phyloP scores from a whole-genome alignment of 2,329 filamentous ascomycete genomes.

The Rosellinia necatrix region DNA sequence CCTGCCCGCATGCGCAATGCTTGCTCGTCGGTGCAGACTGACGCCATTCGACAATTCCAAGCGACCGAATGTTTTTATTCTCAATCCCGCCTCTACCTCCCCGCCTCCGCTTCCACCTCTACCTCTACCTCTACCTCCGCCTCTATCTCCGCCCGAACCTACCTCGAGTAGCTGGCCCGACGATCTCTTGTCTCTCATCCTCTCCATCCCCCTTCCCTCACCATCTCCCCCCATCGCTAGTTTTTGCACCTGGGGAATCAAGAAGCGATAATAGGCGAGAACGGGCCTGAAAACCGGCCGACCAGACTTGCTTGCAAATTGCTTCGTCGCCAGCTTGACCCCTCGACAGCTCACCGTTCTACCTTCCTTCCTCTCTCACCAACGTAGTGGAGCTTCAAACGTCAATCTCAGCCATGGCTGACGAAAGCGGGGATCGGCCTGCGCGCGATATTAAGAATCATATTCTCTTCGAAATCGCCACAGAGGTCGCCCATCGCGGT shows the following conservation, averaged over 20 bases:
- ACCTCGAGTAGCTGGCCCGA: too few relatives aligned
- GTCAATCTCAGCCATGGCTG: constrained; percentile 47
- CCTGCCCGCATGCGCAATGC: constrained; percentile 7
- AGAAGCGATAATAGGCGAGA: neutral
- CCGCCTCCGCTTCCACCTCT: constrained; percentile 8
- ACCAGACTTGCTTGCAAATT: too few relatives aligned
- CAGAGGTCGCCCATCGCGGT: constrained; percentile 97
- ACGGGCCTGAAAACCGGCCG: too few relatives aligned
- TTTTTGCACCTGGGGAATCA: neutral
- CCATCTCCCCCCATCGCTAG: neutral
- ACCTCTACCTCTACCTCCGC: neutral
- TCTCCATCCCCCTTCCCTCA: neutral
- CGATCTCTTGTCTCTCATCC: neutral
- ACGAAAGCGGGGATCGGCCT: constrained; percentile 47
- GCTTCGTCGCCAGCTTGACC: too few relatives aligned
- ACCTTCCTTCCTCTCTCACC: neutral
- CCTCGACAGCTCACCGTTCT: neutral
- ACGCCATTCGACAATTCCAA: constrained; percentile 27
- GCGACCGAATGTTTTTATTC: constrained; percentile 18
- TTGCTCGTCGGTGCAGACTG: constrained; percentile 20
- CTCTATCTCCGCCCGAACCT: too few relatives aligned
- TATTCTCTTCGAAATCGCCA: constrained; percentile 94
- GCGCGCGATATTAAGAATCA: constrained; percentile 87
- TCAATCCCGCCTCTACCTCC: neutral
- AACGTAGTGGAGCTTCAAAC: constrained; percentile 1